Percentiles rank a stretch among this genome's conserved stretches.
Evolutionary conservation across 2,329 filamentous ascomycete genomes (phyloP).

Genomic region (Fusarium siculi): DNA sequence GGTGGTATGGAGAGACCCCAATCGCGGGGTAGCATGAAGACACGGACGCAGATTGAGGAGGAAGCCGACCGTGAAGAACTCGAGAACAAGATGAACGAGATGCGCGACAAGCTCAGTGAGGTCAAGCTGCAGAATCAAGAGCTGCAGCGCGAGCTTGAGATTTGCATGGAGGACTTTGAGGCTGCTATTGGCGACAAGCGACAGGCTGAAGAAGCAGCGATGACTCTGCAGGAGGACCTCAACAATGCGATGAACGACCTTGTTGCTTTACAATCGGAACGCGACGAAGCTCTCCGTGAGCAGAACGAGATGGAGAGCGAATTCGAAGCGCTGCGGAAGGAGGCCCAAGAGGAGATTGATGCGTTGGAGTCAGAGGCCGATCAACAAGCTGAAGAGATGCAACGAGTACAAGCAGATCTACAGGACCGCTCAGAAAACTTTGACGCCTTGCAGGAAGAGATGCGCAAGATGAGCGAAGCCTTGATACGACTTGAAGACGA

Average conservation of each 20-base stretch:
- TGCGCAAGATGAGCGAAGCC: slow-evolving; percentile 89
- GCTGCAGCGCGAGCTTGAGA: slow-evolving; percentile 83
- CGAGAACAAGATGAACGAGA: slow-evolving; percentile 83
- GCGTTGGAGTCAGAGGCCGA: slow-evolving; percentile 77
- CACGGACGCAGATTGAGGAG: slow-evolving; percentile 69
- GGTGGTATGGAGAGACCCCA: slow-evolving; percentile 74
- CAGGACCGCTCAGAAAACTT: slow-evolving; percentile 86
- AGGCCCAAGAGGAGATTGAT: slow-evolving; percentile 74
- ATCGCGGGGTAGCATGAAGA: slow-evolving; percentile 77
- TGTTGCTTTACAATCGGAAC: slow-evolving; percentile 80
- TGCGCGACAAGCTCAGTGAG: slow-evolving; percentile 87
- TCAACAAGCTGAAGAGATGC: slow-evolving; percentile 75
- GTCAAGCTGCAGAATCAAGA: slow-evolving; percentile 91
- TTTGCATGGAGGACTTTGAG: slow-evolving; percentile 83
- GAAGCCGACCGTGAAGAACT: slow-evolving; percentile 87
- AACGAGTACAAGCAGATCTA: slow-evolving; percentile 76
- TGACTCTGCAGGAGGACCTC: slow-evolving; percentile 81
- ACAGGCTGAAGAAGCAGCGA: slow-evolving; percentile 66
- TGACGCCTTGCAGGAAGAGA: slow-evolving; percentile 89
- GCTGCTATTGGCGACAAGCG: slow-evolving; percentile 72
- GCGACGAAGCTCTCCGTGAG: slow-evolving; percentile 83
- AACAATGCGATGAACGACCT: slow-evolving; percentile 83
- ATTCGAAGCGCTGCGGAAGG: slow-evolving; percentile 69
- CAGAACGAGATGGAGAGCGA: slow-evolving; percentile 68
- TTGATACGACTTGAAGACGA: slow-evolving; percentile 91